Evolutionary conservation across 1,284 basidiomycete genomes (phyloP).

Genomic region (Grifola frondosa): DNA sequence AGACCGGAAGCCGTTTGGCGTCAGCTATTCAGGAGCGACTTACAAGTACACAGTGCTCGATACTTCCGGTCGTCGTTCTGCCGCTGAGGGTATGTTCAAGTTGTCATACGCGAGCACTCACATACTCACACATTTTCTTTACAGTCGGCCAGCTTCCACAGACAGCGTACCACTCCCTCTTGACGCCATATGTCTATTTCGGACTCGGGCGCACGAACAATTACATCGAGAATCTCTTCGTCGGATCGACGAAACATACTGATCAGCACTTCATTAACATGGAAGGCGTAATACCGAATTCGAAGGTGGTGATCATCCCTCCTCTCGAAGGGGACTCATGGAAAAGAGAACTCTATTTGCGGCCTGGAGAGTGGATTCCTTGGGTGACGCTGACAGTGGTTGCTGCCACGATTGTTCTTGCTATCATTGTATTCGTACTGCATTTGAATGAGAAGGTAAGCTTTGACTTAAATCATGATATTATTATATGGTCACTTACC

Average conservation of each 20-base stretch:
- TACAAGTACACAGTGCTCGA: constrained; percentile 98
- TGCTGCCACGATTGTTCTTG: constrained; percentile 72
- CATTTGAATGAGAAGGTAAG: constrained; percentile 90
- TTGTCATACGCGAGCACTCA: not conserved
- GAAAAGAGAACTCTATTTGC: constrained; percentile 88
- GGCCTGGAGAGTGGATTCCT: constrained; percentile 97
- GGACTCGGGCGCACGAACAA: constrained; percentile 99
- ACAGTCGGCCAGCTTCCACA: constrained; percentile 91
- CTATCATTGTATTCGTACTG: constrained; percentile 81
- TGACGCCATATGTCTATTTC: constrained; percentile 93
- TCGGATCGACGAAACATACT: constrained; percentile 81
- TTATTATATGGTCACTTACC: not conserved
- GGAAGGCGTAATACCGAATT: constrained; percentile 97
- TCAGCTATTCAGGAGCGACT: constrained; percentile 91
- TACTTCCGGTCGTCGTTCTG: constrained; percentile 85
- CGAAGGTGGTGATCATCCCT: constrained; percentile 93
- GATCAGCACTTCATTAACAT: constrained; percentile 80
- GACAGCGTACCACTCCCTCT: constrained; percentile 85
- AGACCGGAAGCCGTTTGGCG: constrained; percentile 77
- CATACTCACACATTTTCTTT: constrained; percentile 3
- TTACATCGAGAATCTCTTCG: constrained; percentile 96
- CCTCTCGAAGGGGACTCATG: constrained; percentile 62
- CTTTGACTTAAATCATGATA: constrained; percentile 1
- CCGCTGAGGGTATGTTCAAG: constrained; percentile 71
- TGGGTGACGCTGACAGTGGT: constrained; percentile 91